These are phyloP conservation scores for Penicillium sclerotiorum DNA, from an alignment of 2,329 filamentous ascomycete species.

Conservation along the genomic window DNA sequence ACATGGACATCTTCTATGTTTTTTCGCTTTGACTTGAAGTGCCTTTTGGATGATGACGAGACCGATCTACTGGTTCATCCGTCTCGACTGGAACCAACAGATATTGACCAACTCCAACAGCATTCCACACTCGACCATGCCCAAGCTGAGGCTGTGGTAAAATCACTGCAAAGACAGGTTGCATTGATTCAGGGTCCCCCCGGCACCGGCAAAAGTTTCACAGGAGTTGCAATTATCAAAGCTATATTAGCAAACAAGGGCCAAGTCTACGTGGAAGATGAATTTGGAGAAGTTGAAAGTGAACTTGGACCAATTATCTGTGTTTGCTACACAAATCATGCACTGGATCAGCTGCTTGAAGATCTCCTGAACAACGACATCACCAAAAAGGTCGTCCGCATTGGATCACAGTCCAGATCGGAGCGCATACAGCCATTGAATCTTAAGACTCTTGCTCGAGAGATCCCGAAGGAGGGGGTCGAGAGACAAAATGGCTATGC, in stretches of 20 bases:
- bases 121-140: conserved; percentile 24
- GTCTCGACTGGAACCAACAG: conserved; percentile 14
- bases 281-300: no score
- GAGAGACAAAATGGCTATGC: conserved; percentile 28
- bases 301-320: conserved; percentile 51
- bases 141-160: conserved; percentile 23
- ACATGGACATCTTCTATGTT: conserved; percentile 52
- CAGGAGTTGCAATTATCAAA: conserved; percentile 32
- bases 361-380: conserved; percentile 51
- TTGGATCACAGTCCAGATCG: conserved; percentile 63
- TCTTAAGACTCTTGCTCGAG: conserved; percentile 42
- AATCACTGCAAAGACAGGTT: conserved; percentile 19
- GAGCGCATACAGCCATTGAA: conserved; percentile 55
- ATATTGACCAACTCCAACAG: conserved; percentile 19
- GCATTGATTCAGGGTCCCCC: conserved; percentile 33
- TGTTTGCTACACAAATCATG: conserved; percentile 57
- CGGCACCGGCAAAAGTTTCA: conserved; percentile 33
- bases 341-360: conserved; percentile 62
- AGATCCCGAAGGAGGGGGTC: conserved; percentile 38
- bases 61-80: conserved; percentile 6
- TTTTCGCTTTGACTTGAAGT: conserved; percentile 51
- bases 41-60: conserved; percentile 23
- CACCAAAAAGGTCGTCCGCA: conserved; percentile 57
- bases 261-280: no score
- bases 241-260: conserved; percentile 29